phyloP scores from a whole-genome alignment of 352 stramenopile genomes.

The Globisporangium okanoganense region DNA sequence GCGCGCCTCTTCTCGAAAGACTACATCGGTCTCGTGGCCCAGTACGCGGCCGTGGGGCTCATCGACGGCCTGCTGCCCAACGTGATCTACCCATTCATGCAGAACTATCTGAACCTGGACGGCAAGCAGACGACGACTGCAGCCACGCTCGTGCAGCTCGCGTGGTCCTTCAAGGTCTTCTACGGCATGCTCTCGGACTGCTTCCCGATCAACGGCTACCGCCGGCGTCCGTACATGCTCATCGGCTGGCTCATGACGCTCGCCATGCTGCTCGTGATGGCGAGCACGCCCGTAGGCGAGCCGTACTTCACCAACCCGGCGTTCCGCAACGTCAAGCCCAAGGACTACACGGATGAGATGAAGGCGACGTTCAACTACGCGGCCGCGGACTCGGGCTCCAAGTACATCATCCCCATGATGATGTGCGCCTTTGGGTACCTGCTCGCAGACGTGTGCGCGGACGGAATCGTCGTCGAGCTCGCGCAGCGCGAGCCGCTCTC shows the following conservation, averaged over 20 bases:
- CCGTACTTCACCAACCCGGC: slow-evolving; percentile 38
- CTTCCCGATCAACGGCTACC: slow-evolving; percentile 47
- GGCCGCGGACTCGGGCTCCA: slow-evolving; percentile 15
- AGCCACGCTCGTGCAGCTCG: slow-evolving; percentile 35
- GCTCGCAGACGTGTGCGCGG: slow-evolving; percentile 47
- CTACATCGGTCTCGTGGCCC: slow-evolving; percentile 19
- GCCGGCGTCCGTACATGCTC: slow-evolving; percentile 50
- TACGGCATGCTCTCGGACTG: slow-evolving; percentile 54
- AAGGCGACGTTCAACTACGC: slow-evolving; percentile 27
- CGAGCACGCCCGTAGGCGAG: slow-evolving; percentile 26
- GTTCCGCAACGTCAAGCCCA: slow-evolving; percentile 23
- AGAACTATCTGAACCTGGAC: slow-evolving; percentile 34
- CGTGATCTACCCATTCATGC: slow-evolving; percentile 27
- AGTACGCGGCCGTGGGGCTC: slow-evolving; percentile 24
- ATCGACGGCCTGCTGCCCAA: slow-evolving; percentile 18
- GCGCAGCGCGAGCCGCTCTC: slow-evolving; percentile 23
- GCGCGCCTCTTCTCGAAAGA: slow-evolving; percentile 14
- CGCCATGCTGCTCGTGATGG: slow-evolving; percentile 42
- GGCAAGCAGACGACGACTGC: slow-evolving; percentile 33
- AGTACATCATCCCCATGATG: slow-evolving; percentile 43
- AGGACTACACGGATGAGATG: slow-evolving; percentile 27
- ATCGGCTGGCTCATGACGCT: slow-evolving; percentile 43
- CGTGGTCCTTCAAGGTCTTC: slow-evolving; percentile 57
- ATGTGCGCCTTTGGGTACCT: slow-evolving; percentile 50
- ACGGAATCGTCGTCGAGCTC: slow-evolving; percentile 40